Evolutionary conservation across 176 grass and related monocot species (phyloP).

Genomic region (Hyparrhenia diplandra): DNA sequence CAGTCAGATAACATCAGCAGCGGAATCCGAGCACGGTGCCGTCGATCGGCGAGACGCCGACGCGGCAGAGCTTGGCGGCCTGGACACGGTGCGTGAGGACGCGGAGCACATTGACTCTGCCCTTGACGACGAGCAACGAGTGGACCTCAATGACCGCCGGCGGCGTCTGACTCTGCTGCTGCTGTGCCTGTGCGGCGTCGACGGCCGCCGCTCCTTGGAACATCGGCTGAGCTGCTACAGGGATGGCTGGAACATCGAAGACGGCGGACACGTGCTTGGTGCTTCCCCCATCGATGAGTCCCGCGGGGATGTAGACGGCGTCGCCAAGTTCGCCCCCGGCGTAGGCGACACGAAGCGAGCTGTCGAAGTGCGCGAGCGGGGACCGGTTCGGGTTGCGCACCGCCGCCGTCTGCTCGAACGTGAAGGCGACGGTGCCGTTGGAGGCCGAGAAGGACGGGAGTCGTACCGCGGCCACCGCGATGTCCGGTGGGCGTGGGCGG

Average conservation of each 20-base stretch:
- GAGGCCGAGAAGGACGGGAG: slow-evolving; percentile 47
- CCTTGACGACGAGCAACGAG: slow-evolving; percentile 73
- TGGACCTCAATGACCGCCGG: slow-evolving; percentile 60
- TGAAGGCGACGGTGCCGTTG: slow-evolving; percentile 83
- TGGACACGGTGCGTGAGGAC: slow-evolving; percentile 82
- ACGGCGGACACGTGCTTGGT: slow-evolving; percentile 65
- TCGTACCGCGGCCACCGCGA: slow-evolving; percentile 52
- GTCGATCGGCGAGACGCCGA: slow-evolving; percentile 50
- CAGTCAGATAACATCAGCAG: slow-evolving; percentile 29
- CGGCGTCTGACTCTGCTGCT: background rate
- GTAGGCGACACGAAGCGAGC: slow-evolving; percentile 78
- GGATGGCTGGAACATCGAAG: slow-evolving; percentile 72
- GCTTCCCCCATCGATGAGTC: slow-evolving; percentile 61
- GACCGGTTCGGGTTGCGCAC: slow-evolving; percentile 87
- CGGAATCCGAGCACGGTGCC: slow-evolving; percentile 68
- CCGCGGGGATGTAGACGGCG: slow-evolving; percentile 82
- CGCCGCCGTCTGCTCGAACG: slow-evolving; percentile 58
- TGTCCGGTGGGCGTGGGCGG: slow-evolving; percentile 61
- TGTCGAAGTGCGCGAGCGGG: slow-evolving; percentile 80
- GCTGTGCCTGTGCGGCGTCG: background rate
- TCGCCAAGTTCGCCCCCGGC: slow-evolving; percentile 62
- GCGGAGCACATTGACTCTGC: slow-evolving; percentile 57
- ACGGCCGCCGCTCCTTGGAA: background rate
- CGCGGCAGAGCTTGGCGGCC: slow-evolving; percentile 57
- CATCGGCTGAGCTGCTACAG: background rate